Evolutionary conservation across 345 rosid species (phyloP).

Genomic region (Turritis glabra): DNA sequence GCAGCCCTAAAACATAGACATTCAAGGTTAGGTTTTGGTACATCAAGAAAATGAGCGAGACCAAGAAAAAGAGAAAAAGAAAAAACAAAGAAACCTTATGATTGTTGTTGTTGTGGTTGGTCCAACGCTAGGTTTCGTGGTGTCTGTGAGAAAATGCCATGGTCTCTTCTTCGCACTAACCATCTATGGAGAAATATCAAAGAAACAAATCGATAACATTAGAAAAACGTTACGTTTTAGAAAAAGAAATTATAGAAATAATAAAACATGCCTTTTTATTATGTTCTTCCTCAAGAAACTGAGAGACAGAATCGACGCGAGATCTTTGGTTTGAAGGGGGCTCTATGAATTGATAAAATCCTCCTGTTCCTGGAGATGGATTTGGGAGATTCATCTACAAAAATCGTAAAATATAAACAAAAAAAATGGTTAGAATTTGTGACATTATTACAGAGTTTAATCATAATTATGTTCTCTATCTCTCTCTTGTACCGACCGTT

Average conservation of each 20-base stretch:
- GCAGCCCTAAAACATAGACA: slow-evolving; percentile 11
- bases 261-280: slow-evolving; percentile 36
- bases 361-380: slow-evolving; percentile 30
- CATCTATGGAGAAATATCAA: slow-evolving; percentile 39
- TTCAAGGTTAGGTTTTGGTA: slow-evolving; percentile 10
- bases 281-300: slow-evolving; percentile 48
- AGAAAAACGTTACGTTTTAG: background rate
- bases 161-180: slow-evolving; percentile 48
- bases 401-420: background rate
- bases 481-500: background rate
- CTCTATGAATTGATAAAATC: slow-evolving; percentile 49
- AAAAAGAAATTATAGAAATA: background rate
- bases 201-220: background rate
- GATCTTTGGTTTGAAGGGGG: slow-evolving; percentile 81
- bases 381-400: slow-evolving; percentile 45
- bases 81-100: slow-evolving; percentile 23
- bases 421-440: too few relatives aligned
- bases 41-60: slow-evolving; percentile 6
- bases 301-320: slow-evolving; percentile 27
- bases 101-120: background rate
- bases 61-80: background rate
- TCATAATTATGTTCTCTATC: background rate
- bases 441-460: background rate
- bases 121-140: slow-evolving; percentile 11
- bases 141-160: slow-evolving; percentile 27